Base-by-base conservation (phyloP, 1,284 basidiomycete genomes). In the Prillingera fragicola region DNA sequence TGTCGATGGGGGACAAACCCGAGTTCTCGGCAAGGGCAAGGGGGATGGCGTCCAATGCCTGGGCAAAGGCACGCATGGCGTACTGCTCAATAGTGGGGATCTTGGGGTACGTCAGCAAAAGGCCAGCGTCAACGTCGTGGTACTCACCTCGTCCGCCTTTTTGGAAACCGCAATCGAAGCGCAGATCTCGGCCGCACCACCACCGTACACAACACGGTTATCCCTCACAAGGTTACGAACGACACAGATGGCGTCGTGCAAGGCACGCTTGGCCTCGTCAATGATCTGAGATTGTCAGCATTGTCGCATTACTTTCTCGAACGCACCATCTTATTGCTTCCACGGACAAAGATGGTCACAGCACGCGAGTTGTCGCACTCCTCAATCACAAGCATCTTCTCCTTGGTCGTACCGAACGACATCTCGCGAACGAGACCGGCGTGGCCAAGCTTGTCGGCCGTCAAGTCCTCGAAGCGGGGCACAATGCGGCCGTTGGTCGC, bases 311-410 rank as follows among this genome's bases (percentile, higher is more conserved):
- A 12, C 26, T 22, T 39, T 17, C 14, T 33, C 41, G 37, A 13
- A 22, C 39, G 55, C 76, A 89, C 90, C 94, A 98, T 98, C 76
- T 98, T 98, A 76, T 98, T 98, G 65, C 85, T 89, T 27, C 95
- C 94, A 31, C 94, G 81, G 8, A 98, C 90, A 64, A 98, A 98
- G 59, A 98, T 84, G 8, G 94, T 98, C 31, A 97, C 94, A 19
- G 95, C 92, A 41, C 91, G 82, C 12, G 87, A 82, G 73, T 98
- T 98, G 41, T 94, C 94, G 63, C 94, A 97, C 65, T 98, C 90
- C 71, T 98, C 94, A 60, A 98, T 94, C 54, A 98, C 86, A 48
- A 98, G 80, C 95, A 98, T 98, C 77, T 95, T 95, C 72, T 98
- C 94, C 54, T 88, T 80, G 13, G 94, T 98, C 8, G 94, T 98